phyloP scores from a whole-genome alignment of 257 asterid species.

The Phtheirospermum japonicum region DNA sequence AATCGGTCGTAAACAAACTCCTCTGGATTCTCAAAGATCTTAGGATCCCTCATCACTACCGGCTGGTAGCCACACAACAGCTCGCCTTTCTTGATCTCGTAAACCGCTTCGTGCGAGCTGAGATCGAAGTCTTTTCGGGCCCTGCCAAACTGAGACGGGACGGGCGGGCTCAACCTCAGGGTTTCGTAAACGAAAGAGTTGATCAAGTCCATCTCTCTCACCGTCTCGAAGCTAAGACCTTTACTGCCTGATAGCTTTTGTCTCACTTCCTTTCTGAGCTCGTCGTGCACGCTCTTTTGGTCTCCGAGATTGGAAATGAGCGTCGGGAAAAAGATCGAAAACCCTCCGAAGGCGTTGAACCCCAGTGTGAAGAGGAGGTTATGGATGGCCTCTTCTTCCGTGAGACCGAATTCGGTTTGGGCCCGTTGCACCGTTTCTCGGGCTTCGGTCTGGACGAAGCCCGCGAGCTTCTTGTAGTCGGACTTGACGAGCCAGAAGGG shows the following conservation, averaged over 20 bases:
- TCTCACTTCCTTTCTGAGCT: conserved; percentile 61
- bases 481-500: conserved; percentile 65
- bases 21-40: conserved; percentile 59
- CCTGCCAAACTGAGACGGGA: conserved; percentile 69
- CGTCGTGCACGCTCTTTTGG: conserved; percentile 40
- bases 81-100: conserved; percentile 86
- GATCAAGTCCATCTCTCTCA: conserved; percentile 59
- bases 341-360: conserved; percentile 90
- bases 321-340: conserved; percentile 39
- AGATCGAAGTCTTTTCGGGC: conserved; percentile 77
- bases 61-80: conserved; percentile 73
- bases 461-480: conserved; percentile 55
- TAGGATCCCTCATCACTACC: conserved; percentile 71
- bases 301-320: conserved; percentile 45
- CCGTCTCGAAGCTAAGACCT: conserved; percentile 48
- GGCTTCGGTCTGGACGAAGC: conserved; percentile 49
- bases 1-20: conserved; percentile 50
- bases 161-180: conserved; percentile 73
- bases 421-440: conserved; percentile 45
- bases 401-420: conserved; percentile 53
- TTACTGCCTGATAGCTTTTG: conserved; percentile 32
- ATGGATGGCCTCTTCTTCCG: conserved; percentile 64
- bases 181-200: conserved; percentile 78
- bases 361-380: conserved; percentile 73
- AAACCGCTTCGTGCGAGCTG: conserved; percentile 49